Base-by-base conservation (phyloP, 2,329 filamentous ascomycete species). In the Calonectria henricotiae region DNA sequence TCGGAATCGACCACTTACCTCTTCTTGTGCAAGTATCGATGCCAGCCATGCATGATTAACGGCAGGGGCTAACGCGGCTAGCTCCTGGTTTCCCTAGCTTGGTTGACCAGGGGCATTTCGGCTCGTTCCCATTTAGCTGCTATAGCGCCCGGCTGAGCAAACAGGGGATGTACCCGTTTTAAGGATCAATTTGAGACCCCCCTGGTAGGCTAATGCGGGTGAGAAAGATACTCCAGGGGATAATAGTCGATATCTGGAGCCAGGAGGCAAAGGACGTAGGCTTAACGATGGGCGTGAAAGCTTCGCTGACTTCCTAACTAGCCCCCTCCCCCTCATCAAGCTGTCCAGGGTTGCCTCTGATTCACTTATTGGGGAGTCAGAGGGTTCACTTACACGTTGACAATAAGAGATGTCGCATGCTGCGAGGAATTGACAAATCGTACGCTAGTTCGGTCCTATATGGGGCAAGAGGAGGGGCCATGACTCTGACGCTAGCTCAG, bases 31-130 rank as follows among this genome's bases (percentile, higher is more conserved):
- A 46, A 23, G n/a, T 17, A 23, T 46, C 43, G 8, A 6, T 23
- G 7, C 23, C 20, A 9, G 7, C 15, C 20, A 4, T 46, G 43
- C 43, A 46, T 46, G 43, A 23, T 46, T 46, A 46, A 46, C 43
- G 20, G n/a, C 43, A n/a, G 43, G 43, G 20, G n/a, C 43, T 46
- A 46, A 46, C 43, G 43, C 43, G 43, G 43, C n/a, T 46, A 46
- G 43, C n/a, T 46, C 43, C 43, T 23, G 43, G 15, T 46, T 17
- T 46, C 43, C 43, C 20, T 17, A 23, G n/a, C 43, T 23, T 46
- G 43, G 43, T 46, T 46, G n/a, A 12, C 43, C 20, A 23, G 43
- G 43, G 43, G 17, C 43, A 3, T 23, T 17, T 46, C 43, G 43
- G 43, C 43, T 12, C 43, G 43, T 23, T 5, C 43, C 43, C n/a